Base-by-base conservation (phyloP, 176 grass and related monocot species). In the Phoenix roebelenii region DNA sequence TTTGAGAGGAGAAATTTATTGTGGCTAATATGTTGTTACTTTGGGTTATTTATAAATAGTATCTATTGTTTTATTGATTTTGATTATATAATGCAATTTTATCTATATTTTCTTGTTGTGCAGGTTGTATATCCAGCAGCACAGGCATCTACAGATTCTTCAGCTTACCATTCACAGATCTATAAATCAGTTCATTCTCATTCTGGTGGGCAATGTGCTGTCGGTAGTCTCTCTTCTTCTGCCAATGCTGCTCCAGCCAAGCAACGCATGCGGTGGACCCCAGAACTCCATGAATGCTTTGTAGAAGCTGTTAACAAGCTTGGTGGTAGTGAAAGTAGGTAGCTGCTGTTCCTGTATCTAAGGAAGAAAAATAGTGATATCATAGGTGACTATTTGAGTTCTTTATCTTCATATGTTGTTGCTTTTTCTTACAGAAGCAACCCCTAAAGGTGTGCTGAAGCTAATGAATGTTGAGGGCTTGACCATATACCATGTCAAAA, bases 401-500 rank as follows among this genome's bases (percentile, higher is more conserved):
- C 9, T 69, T 12, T 26, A 49, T 58, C 25, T 18, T 68, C 3
- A 66, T 59, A 30, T 19, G 14, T 15, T 30, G 59, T 66, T 60
- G 5, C 51, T 61, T 62, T 12, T 70, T 62, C 18, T 59, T 75
- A 22, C 78, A 89, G 89, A 95, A 95, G 81, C 85, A 54, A 95
- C 85, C 72, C 89, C 89, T 29, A 95, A 95, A 77, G 84, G 84
- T 61, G 20, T 88, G n/a, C 78, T 85, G 53, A 95, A 88, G 63
- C 52, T 95, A 49, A 88, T 89, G 89, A 88, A 88, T 56, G 65
- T 89, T n/a, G 78, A 95, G 53, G 72, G 89, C 4, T 69, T 95
- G 77, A 95, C 72, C 61, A 85, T 89, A 95, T 95, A 88, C 72
- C 85, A 95, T 74, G 81, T 88, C 48, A 95, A 95, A 76, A 95